Percentiles rank a stretch among this genome's conserved stretches.
phyloP scores from a whole-genome alignment of 2,329 filamentous ascomycete genomes.

The Aureobasidium pullulans region DNA sequence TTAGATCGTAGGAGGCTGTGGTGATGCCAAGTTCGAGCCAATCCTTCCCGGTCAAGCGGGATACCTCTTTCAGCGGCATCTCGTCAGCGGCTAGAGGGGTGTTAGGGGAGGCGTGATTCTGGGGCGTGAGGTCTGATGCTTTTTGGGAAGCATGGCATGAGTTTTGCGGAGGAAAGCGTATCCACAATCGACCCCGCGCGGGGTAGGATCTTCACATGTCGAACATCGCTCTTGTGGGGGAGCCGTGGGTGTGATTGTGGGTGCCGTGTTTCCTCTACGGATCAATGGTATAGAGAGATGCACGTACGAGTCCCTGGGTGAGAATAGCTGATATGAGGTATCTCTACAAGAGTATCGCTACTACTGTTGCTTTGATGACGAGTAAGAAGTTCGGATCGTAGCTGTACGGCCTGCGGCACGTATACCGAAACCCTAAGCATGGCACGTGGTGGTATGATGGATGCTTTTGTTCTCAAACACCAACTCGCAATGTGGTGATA shows the following conservation, averaged over 20 bases:
- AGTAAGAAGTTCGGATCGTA: too few relatives aligned
- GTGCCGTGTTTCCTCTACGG: too few relatives aligned
- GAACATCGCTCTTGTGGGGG: background rate
- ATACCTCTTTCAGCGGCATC: background rate
- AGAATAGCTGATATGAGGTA: too few relatives aligned
- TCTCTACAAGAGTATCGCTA: too few relatives aligned
- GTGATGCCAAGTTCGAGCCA: background rate
- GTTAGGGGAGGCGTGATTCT: background rate
- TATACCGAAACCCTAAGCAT: background rate
- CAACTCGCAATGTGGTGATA: too few relatives aligned
- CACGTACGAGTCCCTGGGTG: too few relatives aligned
- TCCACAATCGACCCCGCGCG: background rate
- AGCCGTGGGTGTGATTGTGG: background rate
- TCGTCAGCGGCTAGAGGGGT: background rate
- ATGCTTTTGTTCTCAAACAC: background rate
- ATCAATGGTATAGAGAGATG: too few relatives aligned
- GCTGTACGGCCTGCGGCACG: background rate
- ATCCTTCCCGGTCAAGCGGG: slow-evolving; percentile 4
- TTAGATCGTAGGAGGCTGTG: background rate
- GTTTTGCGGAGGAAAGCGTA: background rate
- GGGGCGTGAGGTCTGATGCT: background rate
- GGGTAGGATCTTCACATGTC: background rate
- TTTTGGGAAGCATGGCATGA: background rate
- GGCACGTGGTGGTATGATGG: background rate
- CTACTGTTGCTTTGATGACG: too few relatives aligned